A percentile compares a stretch with the other conserved stretches of the same genome.
Conservation (phyloP, 768 basidiomycete genomes). For the Russula ochroleuca region DNA sequence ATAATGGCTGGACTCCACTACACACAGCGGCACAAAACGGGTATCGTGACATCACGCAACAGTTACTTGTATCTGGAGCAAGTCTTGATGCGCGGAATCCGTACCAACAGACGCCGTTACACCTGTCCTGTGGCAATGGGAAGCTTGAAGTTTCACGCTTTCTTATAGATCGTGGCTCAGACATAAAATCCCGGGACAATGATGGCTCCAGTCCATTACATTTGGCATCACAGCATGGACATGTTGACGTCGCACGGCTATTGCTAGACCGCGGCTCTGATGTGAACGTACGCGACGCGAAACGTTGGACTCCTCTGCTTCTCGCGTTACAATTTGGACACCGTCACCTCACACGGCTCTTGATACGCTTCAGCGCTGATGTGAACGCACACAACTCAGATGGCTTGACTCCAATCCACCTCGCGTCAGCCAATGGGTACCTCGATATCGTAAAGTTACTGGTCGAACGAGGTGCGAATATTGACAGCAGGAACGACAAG, state of each 20-base stretch:
- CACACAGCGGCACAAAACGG: background rate
- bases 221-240: background rate
- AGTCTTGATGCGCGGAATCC: background rate
- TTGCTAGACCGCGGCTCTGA: slow-evolving; percentile 6
- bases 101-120: background rate
- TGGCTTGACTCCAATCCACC: slow-evolving; percentile 1
- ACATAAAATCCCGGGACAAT: background rate
- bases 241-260: background rate
- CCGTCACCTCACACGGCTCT: too few species aligned
- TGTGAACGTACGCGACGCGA: too few species aligned
- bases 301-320: too few species aligned
- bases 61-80: background rate
- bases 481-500: background rate
- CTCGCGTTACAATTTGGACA: too few species aligned
- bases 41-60: background rate
- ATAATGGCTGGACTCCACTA: background rate
- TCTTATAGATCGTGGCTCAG: background rate
- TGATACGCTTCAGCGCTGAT: too few species aligned
- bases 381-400: background rate
- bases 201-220: background rate
- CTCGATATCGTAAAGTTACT: background rate
- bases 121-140: background rate
- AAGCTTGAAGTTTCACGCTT: background rate
- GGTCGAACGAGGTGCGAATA: background rate
- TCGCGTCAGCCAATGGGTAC: background rate